phyloP scores from a whole-genome alignment of 208 protist species.

The Trichomonas gallinae region DNA sequence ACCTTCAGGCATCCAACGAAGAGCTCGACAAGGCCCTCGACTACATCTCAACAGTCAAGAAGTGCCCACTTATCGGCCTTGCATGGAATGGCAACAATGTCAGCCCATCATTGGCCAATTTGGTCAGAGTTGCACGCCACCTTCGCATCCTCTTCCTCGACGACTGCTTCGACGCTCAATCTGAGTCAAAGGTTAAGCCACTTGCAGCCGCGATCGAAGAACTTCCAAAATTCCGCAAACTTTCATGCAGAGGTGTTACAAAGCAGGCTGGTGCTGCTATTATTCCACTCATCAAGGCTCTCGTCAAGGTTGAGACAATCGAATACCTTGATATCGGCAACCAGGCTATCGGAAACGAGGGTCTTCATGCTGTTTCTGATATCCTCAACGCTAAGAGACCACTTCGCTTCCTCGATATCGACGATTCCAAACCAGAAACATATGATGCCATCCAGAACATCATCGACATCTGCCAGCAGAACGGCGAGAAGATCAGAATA shows the following conservation, averaged over 20 bases:
- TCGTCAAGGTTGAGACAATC: neutral
- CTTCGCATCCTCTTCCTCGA: neutral
- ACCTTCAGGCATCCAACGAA: neutral
- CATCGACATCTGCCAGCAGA: neutral
- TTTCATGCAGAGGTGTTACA: neutral
- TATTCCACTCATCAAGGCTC: neutral
- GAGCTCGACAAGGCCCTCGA: neutral
- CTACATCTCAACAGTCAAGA: neutral
- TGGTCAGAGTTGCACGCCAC: neutral
- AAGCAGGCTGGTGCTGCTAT: neutral
- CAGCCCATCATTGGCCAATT: neutral
- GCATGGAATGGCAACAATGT: neutral
- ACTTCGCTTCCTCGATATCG: neutral
- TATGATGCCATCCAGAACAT: neutral
- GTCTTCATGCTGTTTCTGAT: neutral
- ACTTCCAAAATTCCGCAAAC: neutral
- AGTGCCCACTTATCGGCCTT: neutral
- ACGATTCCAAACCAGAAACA: neutral
- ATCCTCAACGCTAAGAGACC: neutral
- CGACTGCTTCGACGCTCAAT: neutral
- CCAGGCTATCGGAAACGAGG: neutral
- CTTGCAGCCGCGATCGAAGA: neutral
- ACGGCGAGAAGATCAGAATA: neutral
- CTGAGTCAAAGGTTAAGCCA: neutral
- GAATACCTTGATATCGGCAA: neutral